phyloP scores from a whole-genome alignment of 495 filamentous ascomycete genomes.

The Daldinia loculata region DNA sequence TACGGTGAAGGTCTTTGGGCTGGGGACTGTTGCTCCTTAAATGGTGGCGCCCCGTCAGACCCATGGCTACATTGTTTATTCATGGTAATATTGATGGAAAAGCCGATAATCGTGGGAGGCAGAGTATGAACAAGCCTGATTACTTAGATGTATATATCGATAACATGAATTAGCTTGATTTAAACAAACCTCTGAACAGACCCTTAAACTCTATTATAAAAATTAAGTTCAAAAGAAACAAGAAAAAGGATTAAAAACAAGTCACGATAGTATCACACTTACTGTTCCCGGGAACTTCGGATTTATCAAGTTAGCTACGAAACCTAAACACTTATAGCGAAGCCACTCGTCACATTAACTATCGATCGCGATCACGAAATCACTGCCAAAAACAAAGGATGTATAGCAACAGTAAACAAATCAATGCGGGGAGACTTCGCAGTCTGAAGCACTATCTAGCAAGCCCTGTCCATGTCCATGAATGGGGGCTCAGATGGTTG shows the following conservation, averaged over 20 bases:
- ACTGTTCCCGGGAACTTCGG: background rate
- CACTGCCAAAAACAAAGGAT: background rate
- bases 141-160: no score
- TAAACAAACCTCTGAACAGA: no score
- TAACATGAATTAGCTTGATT: no score
- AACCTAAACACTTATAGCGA: background rate
- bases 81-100: no score
- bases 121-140: no score
- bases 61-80: no score
- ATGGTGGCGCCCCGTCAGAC: no score
- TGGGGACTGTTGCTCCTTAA: no score
- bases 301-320: background rate
- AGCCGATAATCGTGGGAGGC: no score
- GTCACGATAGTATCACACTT: background rate
- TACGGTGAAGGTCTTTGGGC: no score
- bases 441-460: conserved; percentile 23
- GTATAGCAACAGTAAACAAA: background rate
- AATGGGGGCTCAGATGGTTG: conserved; percentile 11
- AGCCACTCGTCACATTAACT: conserved; percentile 1
- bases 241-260: background rate
- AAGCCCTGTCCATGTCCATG: conserved; percentile 20
- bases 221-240: no score
- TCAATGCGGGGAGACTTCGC: conserved; percentile 4
- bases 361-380: background rate
- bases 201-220: no score